Conservation (phyloP, 108 stramenopile genomes). For the Fistulifera solaris region DNA sequence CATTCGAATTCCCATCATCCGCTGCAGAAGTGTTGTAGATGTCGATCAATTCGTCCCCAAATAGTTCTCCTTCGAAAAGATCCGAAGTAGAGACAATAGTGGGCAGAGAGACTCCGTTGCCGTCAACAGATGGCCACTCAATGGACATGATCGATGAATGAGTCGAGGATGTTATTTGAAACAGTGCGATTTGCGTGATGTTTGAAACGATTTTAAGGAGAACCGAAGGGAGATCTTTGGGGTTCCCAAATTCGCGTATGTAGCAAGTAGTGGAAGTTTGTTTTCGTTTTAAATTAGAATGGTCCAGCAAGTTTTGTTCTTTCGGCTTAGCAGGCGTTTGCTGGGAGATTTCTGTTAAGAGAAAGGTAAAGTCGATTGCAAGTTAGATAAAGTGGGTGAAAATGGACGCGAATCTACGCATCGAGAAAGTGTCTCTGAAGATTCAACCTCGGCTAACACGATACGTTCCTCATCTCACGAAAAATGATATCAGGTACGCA, state of each 20-base stretch:
- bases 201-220: too few relatives aligned
- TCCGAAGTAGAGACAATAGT: slow-evolving; percentile 27
- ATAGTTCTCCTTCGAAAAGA: slow-evolving; percentile 70
- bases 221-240: too few relatives aligned
- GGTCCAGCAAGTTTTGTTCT: not conserved
- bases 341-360: not conserved
- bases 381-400: not conserved
- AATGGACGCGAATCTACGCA: not conserved
- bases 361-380: not conserved
- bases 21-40: slow-evolving; percentile 64
- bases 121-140: slow-evolving; percentile 11
- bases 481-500: too few relatives aligned
- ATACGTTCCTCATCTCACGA: too few relatives aligned
- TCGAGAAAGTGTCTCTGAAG: not conserved
- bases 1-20: slow-evolving; percentile 20
- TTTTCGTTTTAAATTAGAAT: not conserved
- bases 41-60: slow-evolving; percentile 72
- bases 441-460: too few relatives aligned
- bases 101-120: not conserved
- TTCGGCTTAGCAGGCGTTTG: not conserved
- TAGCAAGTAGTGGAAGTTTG: not conserved
- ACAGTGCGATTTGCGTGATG: too few relatives aligned
- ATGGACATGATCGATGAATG: slow-evolving; percentile 6
- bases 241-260: not conserved
- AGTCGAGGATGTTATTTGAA: slow-evolving; percentile 1